phyloP scores from a whole-genome alignment of 192 early-diverging fungal species.

The Mortierella antarctica region DNA sequence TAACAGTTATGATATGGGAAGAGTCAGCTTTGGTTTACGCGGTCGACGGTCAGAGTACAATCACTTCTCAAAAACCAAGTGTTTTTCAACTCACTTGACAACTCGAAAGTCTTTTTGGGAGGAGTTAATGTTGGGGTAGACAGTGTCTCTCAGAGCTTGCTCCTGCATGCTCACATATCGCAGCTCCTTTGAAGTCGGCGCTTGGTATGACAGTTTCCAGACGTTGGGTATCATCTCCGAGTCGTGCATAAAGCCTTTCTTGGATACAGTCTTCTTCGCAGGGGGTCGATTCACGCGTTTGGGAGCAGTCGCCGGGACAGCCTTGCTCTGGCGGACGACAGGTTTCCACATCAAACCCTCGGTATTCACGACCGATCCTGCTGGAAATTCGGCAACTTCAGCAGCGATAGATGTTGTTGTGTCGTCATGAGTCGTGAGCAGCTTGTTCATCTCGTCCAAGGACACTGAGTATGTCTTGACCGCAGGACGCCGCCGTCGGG shows the following conservation, averaged over 20 bases:
- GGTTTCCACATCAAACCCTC: no score
- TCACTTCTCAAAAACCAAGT: no score
- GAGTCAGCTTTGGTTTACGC: background rate
- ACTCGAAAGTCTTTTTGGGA: slow-evolving; percentile 28
- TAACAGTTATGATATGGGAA: background rate
- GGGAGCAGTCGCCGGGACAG: background rate
- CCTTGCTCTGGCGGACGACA: background rate
- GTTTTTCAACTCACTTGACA: slow-evolving; percentile 13
- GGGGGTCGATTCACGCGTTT: background rate
- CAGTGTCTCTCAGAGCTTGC: background rate
- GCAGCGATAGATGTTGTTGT: background rate
- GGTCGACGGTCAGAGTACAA: background rate
- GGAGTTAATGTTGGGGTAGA: slow-evolving; percentile 22
- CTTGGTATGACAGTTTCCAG: slow-evolving; percentile 32
- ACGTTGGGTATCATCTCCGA: background rate
- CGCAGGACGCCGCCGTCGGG: slow-evolving; percentile 6
- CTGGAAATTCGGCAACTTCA: background rate
- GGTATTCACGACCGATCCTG: no score
- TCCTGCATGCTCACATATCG: slow-evolving; percentile 35
- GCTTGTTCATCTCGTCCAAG: slow-evolving; percentile 14
- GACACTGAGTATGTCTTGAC: slow-evolving; percentile 11
- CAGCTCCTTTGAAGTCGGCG: slow-evolving; percentile 27
- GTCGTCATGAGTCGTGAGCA: background rate
- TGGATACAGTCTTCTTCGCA: background rate
- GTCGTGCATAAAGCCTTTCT: slow-evolving; percentile 26